Conservation (phyloP, 2,329 filamentous ascomycete species). For the Stagonosporopsis tanaceti region DNA sequence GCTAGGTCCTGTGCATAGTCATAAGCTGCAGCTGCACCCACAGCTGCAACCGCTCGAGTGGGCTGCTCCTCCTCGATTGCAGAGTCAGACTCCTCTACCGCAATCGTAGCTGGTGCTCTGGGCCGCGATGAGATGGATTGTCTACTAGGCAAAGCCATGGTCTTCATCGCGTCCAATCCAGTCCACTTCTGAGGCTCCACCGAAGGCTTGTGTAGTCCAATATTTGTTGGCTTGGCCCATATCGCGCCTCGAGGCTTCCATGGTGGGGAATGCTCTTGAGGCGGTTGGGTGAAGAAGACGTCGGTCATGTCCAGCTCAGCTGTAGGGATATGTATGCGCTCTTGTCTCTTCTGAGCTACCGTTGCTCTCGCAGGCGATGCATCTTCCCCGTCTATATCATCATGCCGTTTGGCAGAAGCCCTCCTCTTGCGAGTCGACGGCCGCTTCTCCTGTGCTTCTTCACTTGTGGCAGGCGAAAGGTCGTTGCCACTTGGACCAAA, state of each 20-base stretch:
- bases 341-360: slow-evolving; percentile 47
- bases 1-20: slow-evolving; percentile 58
- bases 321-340: slow-evolving; percentile 55
- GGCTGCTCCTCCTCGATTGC: slow-evolving; percentile 24
- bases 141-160: slow-evolving; percentile 35
- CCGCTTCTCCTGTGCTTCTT: slow-evolving; percentile 10
- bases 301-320: slow-evolving; percentile 52
- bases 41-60: slow-evolving; percentile 18
- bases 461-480: slow-evolving; percentile 20
- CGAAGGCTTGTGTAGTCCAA: slow-evolving; percentile 37
- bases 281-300: slow-evolving; percentile 55
- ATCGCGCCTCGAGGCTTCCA: slow-evolving; percentile 57
- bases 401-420: slow-evolving; percentile 19
- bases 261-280: slow-evolving; percentile 52
- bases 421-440: slow-evolving; percentile 26
- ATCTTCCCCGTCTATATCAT: slow-evolving; percentile 20
- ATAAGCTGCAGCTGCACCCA: slow-evolving; percentile 25
- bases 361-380: slow-evolving; percentile 35
- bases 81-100: slow-evolving; percentile 20
- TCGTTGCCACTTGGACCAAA: slow-evolving; percentile 19
- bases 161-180: slow-evolving; percentile 32
- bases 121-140: slow-evolving; percentile 38
- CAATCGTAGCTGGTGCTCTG: slow-evolving; percentile 23
- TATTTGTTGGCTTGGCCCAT: slow-evolving; percentile 54
- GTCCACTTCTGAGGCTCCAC: slow-evolving; percentile 22